Percentiles rank a stretch among this genome's conserved stretches.
Evolutionary conservation across 805 yeast species (phyloP).

Genomic region (Myxozyma nipponensis): DNA sequence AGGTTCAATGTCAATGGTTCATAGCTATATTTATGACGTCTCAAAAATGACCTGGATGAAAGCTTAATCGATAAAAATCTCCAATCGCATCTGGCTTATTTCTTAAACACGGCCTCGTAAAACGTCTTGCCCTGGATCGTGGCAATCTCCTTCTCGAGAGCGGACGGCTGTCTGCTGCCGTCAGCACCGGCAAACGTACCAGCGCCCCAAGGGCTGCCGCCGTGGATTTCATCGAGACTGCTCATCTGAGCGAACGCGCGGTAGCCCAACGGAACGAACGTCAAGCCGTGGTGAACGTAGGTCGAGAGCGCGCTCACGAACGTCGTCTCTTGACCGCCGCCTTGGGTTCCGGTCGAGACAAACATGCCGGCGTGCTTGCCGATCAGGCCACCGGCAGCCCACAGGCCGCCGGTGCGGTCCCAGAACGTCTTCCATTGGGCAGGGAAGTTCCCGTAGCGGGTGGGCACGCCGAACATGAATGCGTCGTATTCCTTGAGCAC

Average conservation of each 20-base stretch:
- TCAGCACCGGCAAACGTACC: constrained; percentile 74
- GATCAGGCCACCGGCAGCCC: constrained; percentile 69
- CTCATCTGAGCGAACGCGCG: constrained; percentile 51
- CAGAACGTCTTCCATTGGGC: constrained; percentile 74
- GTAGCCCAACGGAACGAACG: constrained; percentile 78
- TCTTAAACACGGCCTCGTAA: constrained; percentile 43
- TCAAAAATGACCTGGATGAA: no score
- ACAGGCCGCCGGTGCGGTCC: constrained; percentile 73
- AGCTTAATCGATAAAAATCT: no score
- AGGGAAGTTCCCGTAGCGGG: constrained; percentile 78
- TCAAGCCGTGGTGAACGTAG: constrained; percentile 75
- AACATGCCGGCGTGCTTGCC: constrained; percentile 76
- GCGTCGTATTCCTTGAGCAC: constrained; percentile 68
- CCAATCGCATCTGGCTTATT: no score
- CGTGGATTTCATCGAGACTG: constrained; percentile 63
- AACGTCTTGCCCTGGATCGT: constrained; percentile 65
- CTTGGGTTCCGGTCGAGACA: constrained; percentile 67
- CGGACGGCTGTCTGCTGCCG: constrained; percentile 67
- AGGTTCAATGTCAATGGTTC: no score
- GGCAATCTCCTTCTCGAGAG: constrained; percentile 61
- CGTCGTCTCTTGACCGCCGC: constrained; percentile 82
- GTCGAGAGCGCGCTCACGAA: constrained; percentile 58
- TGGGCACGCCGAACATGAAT: constrained; percentile 78
- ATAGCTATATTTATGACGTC: no score
- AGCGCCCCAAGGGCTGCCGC: constrained; percentile 85